These are phyloP conservation scores for Aspergillus sp. DNA, from an alignment of 2,329 filamentous ascomycete genomes.

Conservation along the genomic window DNA sequence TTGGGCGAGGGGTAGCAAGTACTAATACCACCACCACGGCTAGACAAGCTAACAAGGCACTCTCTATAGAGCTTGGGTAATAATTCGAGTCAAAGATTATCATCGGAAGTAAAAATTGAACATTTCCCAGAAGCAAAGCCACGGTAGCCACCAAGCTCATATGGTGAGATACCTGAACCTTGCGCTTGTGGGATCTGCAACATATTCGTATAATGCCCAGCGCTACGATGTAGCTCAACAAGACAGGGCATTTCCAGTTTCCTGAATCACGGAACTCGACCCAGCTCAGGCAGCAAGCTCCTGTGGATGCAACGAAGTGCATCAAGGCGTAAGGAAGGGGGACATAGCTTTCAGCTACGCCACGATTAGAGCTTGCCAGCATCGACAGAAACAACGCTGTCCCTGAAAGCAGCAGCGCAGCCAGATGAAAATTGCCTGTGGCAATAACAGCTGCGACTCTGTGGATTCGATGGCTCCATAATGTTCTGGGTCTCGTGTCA, in stretches of 20 bases:
- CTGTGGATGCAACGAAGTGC: conserved; percentile 9
- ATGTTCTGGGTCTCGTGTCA: conserved; percentile 2
- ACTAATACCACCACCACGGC: conserved; percentile 11
- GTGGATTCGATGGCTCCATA: conserved; percentile 19
- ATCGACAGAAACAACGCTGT: conserved; percentile 10
- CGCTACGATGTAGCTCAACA: conserved; percentile 19
- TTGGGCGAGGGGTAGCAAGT: conserved; percentile 14
- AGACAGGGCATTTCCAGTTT: conserved; percentile 15
- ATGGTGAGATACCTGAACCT: conserved; percentile 15
- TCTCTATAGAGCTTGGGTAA: conserved; percentile 11
- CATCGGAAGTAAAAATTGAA: conserved; percentile 18
- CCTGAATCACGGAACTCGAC: conserved; percentile 3
- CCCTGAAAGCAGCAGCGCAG: conserved; percentile 13
- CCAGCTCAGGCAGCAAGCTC: conserved; percentile 13
- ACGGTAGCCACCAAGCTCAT: conserved; percentile 16
- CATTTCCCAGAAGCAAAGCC: conserved; percentile 13
- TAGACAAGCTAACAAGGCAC: conserved; percentile 11
- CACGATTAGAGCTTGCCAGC: conserved; percentile 5
- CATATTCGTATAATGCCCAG: conserved; percentile 14
- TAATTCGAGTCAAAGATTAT: conserved; percentile 17
- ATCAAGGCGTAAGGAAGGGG: conserved; percentile 10
- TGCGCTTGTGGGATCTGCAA: conserved; percentile 6
- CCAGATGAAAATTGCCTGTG: conserved; percentile 18
- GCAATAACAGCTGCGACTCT: conserved; percentile 17
- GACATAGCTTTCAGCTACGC: background rate